Evolutionary conservation across 2,329 filamentous ascomycete species (phyloP).

Genomic region (Ceratocystis diversiconidia): DNA sequence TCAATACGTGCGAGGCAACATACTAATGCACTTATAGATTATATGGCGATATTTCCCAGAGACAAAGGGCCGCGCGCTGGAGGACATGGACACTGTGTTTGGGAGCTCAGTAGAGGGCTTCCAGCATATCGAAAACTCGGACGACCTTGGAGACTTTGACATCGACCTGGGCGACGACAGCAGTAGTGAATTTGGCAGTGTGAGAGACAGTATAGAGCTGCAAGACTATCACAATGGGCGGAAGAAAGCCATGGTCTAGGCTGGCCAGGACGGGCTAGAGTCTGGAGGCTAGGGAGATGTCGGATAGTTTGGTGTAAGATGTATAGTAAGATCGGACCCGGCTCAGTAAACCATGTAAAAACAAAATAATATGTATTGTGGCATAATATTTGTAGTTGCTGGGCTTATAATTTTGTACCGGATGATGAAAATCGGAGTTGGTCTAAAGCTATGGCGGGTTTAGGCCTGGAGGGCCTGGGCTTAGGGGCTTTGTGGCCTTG

Average conservation of each 20-base stretch:
- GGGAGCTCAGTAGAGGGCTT: conserved; percentile 16
- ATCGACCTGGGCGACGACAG: background rate
- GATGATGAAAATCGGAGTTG: background rate
- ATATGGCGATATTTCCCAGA: conserved; percentile 33
- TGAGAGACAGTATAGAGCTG: conserved; percentile 1
- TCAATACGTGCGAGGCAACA: background rate
- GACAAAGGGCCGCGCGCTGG: conserved; percentile 30
- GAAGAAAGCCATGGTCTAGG: background rate
- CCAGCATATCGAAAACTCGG: background rate
- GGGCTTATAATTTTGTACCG: background rate
- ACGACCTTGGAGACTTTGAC: background rate
- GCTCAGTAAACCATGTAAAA: background rate
- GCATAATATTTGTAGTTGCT: background rate
- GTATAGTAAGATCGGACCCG: background rate
- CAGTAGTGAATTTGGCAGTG: background rate
- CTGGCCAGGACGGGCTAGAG: background rate
- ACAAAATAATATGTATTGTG: background rate
- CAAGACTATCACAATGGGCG: background rate
- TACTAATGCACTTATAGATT: conserved; percentile 22
- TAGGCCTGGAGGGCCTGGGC: too few relatives aligned
- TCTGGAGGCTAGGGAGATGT: background rate
- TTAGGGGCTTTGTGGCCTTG: too few relatives aligned
- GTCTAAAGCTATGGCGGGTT: too few relatives aligned
- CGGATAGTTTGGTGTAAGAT: background rate
- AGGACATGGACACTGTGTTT: conserved; percentile 34